Evolutionary conservation across 371 early-diverging fungal species (phyloP), one percentile per base, ranked within the genome.

Genomic region (Mortierella polycephala): DNA sequence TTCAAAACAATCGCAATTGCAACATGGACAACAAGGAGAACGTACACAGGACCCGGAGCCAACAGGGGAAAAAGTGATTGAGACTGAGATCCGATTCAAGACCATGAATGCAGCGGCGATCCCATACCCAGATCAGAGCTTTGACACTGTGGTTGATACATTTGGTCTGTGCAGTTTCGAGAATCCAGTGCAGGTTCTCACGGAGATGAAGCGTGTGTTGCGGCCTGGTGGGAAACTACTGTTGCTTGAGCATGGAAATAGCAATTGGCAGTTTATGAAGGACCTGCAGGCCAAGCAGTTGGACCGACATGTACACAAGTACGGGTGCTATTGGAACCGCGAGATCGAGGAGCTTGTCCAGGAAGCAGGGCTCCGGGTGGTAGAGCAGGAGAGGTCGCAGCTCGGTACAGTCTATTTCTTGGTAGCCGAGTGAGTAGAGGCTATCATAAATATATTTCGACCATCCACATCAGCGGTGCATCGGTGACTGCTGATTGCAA

Each of bases 281-380:
- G 74, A 83, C 7, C 76, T 89, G 42, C 81, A 95, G 66, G 93
- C 94, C 49, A 90, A 86, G 62, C 86, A 88, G 60, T 87, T 93
- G 8, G 85, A 84, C 45, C 86, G 83, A 23, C 96, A 95, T 82
- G 93, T 92, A 11, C 71, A 83, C 57, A 85, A 86, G 69, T 96
- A 94, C 92, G 96, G 95, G 0, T 96, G 96, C 67, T 94, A 93
- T 88, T 96, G 92, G 92, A 94, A 96, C 65, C 73, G 95, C n/a
- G 93, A 94, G 71, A 86, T 96, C 62, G 87, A 87, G 69, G 84
- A 87, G 41, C 50, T 84, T 40, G 86, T 88, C 5, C 75, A 82
- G 59, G 84, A 89, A 54, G 89, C 89, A 9, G 89, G 88, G 8
- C 41, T 95, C 21, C 83, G 89, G 45, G 82, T 94, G 11, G 84